phyloP scores from a whole-genome alignment of 1,284 basidiomycete species.

The Puccinia triticina region DNA sequence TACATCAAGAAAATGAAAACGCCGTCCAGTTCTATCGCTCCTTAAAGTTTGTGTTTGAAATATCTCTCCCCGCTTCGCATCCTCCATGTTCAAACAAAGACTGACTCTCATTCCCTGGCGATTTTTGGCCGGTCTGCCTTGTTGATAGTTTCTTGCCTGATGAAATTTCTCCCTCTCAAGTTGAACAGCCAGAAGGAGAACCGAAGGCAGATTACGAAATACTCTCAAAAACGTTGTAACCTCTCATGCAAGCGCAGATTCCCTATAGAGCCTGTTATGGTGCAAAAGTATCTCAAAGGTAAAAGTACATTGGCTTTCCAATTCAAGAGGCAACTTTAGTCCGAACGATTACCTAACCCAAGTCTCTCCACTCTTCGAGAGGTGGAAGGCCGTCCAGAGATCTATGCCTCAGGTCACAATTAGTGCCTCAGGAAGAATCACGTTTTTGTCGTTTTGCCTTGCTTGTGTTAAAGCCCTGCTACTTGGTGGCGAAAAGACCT shows the following conservation, averaged over 20 bases:
- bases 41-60: background rate
- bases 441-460: too few species aligned
- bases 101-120: background rate
- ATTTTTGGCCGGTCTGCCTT: background rate
- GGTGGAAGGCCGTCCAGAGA: too few species aligned
- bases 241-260: background rate
- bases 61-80: background rate
- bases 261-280: too few species aligned
- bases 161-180: constrained; percentile 41
- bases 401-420: too few species aligned
- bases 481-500: too few species aligned
- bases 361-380: too few species aligned
- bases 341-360: too few species aligned
- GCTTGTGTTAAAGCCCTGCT: too few species aligned
- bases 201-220: constrained; percentile 33
- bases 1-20: background rate
- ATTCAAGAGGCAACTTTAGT: too few species aligned
- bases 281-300: too few species aligned
- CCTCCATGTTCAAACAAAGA: background rate
- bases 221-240: constrained; percentile 5
- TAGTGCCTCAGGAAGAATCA: too few species aligned
- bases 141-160: constrained; percentile 8
- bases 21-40: constrained; percentile 1
- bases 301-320: too few species aligned
- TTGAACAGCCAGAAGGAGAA: background rate